These are phyloP conservation scores for Paramecium pentaurelia DNA, from an alignment of 73 alveolate genomes.

Conservation along the genomic window DNA sequence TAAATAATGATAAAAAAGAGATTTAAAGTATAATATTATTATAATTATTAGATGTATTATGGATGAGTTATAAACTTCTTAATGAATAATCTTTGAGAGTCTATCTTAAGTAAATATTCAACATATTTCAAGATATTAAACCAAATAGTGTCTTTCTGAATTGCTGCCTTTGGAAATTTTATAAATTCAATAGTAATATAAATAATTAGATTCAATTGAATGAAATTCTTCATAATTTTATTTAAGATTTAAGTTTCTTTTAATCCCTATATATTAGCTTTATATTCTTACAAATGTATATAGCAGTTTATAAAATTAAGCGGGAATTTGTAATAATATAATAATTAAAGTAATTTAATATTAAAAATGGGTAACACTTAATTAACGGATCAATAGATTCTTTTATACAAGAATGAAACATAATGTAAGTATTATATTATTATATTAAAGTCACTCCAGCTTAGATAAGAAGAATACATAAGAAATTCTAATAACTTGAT, in stretches of 20 bases:
- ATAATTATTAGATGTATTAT: neutral
- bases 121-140: neutral
- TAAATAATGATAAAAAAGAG: neutral
- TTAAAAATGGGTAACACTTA: constrained; percentile 12
- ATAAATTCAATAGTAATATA: neutral
- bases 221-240: neutral
- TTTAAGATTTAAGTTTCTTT: neutral
- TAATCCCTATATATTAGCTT: neutral
- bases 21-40: neutral
- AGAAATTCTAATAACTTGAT: neutral
- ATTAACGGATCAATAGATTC: constrained; percentile 37
- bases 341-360: neutral
- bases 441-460: neutral
- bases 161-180: neutral
- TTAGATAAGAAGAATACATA: constrained; percentile 28
- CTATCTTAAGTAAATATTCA: neutral
- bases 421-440: neutral
- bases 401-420: constrained; percentile 27
- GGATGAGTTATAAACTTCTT: constrained; percentile 30
- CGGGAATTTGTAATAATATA: neutral
- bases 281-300: no score
- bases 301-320: neutral
- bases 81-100: constrained; percentile 3
- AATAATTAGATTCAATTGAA: neutral
- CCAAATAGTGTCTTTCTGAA: neutral